Base-by-base conservation (phyloP, 257 asterid genomes). In the Henckelia pumila region DNA sequence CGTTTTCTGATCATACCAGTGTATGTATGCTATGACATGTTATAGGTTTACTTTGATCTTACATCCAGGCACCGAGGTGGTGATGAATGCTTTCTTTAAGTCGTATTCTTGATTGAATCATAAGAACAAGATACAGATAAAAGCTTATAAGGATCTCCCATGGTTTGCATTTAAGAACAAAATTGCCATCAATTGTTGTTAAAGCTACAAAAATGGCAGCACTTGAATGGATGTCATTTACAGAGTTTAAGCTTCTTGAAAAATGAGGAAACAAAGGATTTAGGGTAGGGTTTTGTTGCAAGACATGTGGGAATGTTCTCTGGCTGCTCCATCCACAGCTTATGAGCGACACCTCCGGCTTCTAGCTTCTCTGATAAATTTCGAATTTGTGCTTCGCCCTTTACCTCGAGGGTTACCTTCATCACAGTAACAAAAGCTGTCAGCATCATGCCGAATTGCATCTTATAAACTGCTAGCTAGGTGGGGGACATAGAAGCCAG, bases 381-480 rank as follows among this genome's bases (percentile, higher is more conserved):
- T 28, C 82, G 29, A 50, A 93, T 59, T 83, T 90, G 96, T 52
- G 92, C 57, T 79, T 90, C 95, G 21, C 94, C 95, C 79, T 93
- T 93, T 20, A 90, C 97, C 81, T 93, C 99, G 61, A 93, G 92
- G 2, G 97, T 88, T 13, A 93, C 97, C 96, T 89, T 85, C 78
- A 71, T 76, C 37, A 22, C 59, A 30, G 7, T 22, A 53, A 69
- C 13, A 25, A 56, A 53, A 22, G 66, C 59, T 9, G 30, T 59
- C 17, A 63, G 40, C 30, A 4, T 28, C 3, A 3, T 28, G 6
- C 30, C 33, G 33, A 29, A 32, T 32, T 56, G 30, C 50, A 58
- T 56, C 16, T 6, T 25, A 44, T 3, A 14, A 14, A 28, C 30
- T 28, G 9, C 16, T 37, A 37, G 1, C 9, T 5, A 2, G 4